Evolutionary conservation across 2,329 filamentous ascomycete genomes (phyloP).

Genomic region (Simplicillium aogashimaense): DNA sequence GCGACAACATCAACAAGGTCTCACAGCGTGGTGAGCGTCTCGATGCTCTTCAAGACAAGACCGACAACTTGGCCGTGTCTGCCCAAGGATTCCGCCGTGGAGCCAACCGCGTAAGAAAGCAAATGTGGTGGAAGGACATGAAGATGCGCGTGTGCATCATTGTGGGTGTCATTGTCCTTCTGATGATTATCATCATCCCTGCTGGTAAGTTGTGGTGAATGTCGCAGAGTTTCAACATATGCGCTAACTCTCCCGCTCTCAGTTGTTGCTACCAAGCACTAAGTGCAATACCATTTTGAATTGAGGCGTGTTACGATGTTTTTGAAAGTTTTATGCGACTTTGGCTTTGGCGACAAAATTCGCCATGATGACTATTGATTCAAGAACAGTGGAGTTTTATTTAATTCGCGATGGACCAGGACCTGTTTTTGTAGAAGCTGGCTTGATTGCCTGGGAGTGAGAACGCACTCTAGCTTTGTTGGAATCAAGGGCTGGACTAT

Average conservation of each 20-base stretch:
- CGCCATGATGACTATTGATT: slow-evolving; percentile 16
- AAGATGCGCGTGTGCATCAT: slow-evolving; percentile 99
- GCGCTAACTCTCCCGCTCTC: neutral
- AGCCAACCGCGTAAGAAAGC: slow-evolving; percentile 89
- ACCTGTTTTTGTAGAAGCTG: slow-evolving; percentile 18
- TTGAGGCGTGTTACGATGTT: slow-evolving; percentile 5
- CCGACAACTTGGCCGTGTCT: slow-evolving; percentile 83
- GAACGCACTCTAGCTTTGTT: no score
- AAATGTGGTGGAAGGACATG: slow-evolving; percentile 99
- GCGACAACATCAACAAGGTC: slow-evolving; percentile 95
- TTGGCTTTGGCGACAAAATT: neutral
- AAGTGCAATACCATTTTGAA: slow-evolving; percentile 1
- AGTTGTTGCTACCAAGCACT: slow-evolving; percentile 22
- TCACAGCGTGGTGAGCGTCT: slow-evolving; percentile 85
- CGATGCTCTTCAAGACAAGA: slow-evolving; percentile 86
- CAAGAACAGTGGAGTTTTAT: slow-evolving; percentile 20
- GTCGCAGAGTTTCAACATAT: no score
- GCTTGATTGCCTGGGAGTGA: neutral
- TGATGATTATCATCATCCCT: slow-evolving; percentile 91
- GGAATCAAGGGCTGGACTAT: slow-evolving; percentile 10
- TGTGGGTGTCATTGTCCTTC: slow-evolving; percentile 78
- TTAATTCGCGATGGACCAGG: slow-evolving; percentile 20
- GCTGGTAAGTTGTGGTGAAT: neutral
- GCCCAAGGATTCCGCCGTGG: slow-evolving; percentile 93
- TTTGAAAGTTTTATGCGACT: slow-evolving; percentile 3